Conservation (phyloP, 139 green algal genomes). For the Limnomonas spitsbergensis region DNA sequence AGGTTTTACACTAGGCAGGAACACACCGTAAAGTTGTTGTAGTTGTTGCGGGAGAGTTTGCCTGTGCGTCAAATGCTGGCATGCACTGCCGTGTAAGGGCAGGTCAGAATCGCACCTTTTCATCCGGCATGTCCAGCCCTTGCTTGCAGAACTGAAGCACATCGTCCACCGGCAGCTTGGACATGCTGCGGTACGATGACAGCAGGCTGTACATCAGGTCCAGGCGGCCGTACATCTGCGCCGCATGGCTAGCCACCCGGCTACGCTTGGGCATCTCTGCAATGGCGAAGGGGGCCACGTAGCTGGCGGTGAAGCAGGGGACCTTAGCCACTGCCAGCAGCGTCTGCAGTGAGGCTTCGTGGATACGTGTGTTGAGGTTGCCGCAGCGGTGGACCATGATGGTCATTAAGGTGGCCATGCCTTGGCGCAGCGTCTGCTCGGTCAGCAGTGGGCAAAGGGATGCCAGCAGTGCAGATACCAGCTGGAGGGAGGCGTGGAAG, state of each 20-base stretch:
- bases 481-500: conserved; percentile 28
- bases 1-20: no score
- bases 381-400: conserved; percentile 27
- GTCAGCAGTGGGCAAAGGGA: conserved; percentile 12
- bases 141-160: background rate
- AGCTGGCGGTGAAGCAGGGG: background rate
- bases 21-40: no score
- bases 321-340: background rate
- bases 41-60: no score
- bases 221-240: conserved; percentile 12
- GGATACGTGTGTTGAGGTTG: conserved; percentile 30
- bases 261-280: background rate
- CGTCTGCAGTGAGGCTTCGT: conserved; percentile 4
- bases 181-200: background rate
- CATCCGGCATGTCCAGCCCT: conserved; percentile 14
- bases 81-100: no score
- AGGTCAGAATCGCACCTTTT: conserved; percentile 8
- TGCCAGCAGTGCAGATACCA: conserved; percentile 20
- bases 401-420: conserved; percentile 27
- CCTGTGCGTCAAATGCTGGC: no score
- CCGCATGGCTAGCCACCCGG: background rate
- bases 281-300: conserved; percentile 9
- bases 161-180: background rate
- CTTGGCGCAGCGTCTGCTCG: background rate
- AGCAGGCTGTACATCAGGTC: conserved; percentile 6